Percentiles rank a stretch among this genome's conserved stretches.
These are phyloP conservation scores for Neurospora tetrasperma DNA, from an alignment of 495 filamentous ascomycete genomes.

Conservation along the genomic window DNA sequence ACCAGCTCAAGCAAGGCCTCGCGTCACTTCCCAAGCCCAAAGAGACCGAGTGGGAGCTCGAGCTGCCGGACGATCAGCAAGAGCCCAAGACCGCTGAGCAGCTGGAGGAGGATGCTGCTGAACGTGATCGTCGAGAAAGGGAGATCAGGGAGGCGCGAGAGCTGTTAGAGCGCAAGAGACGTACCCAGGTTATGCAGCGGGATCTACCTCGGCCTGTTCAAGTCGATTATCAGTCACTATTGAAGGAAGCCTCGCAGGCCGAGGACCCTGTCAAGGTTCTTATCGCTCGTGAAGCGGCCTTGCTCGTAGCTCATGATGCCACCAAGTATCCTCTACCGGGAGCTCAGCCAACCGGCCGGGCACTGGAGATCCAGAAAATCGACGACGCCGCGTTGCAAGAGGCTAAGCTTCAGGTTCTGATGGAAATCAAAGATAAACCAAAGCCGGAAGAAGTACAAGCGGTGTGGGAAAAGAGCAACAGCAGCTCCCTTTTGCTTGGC, in stretches of 20 bases:
- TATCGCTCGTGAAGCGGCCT: conserved; percentile 65
- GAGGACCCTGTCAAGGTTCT: conserved; percentile 34
- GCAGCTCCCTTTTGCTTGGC: conserved; percentile 53
- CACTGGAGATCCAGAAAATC: conserved; percentile 50
- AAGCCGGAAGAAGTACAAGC: conserved; percentile 52
- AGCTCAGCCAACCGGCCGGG: conserved; percentile 50
- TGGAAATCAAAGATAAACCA: conserved; percentile 54
- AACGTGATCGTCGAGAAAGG: conserved; percentile 62
- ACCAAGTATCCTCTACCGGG: conserved; percentile 59
- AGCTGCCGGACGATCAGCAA: conserved; percentile 74
- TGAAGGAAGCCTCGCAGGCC: conserved; percentile 44
- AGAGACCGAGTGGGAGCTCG: conserved; percentile 82
- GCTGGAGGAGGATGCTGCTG: conserved; percentile 72
- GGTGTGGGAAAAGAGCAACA: conserved; percentile 57
- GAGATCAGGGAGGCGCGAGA: conserved; percentile 61
- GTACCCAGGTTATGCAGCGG: conserved; percentile 82
- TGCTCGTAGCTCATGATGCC: conserved; percentile 74
- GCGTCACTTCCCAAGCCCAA: conserved; percentile 85
- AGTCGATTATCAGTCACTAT: conserved; percentile 59
- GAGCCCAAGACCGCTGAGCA: conserved; percentile 47
- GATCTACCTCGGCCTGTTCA: conserved; percentile 66
- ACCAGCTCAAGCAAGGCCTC: conserved; percentile 62
- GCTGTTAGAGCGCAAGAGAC: conserved; percentile 65
- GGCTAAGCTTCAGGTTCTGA: conserved; percentile 64
- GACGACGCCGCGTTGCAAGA: conserved; percentile 62